Evolutionary conservation across 192 early-diverging fungal genomes (phyloP), one percentile per base, ranked within the genome.

Genomic region (Umbelopsis sp.): DNA sequence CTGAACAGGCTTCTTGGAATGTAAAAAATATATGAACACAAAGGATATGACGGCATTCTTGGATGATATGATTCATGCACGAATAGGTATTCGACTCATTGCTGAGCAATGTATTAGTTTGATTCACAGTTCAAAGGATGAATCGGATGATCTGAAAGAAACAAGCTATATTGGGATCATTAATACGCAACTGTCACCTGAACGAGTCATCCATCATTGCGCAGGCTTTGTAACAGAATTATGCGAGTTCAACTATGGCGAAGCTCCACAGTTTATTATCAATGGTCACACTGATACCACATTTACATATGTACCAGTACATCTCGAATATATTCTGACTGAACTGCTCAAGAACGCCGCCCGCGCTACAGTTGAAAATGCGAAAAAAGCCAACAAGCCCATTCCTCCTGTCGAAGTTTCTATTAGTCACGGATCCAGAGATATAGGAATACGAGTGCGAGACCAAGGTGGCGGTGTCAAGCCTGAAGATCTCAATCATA

Each of bases 381-480:
- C 80, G 36, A 62, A 78, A 83, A 84, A 84, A 59, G 70, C 77
- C 29, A 67, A 76, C 1, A 59, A 76, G 38, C 34, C 25, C 4
- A 86, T 91, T 47, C 95, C 94, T 44, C 88, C 92, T 16, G 88
- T 98, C 16, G 88, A 95, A 72, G 91, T 98, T 71, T 93, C 95
- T 17, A 88, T 98, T 17, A 86, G 89, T 21, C 86, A 90, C 65
- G 91, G 92, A 36, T 73, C 86, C 1, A 90, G 91, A 44, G 93
- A 93, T 47, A 88, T 97, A 7, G 90, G 88, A 11, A 89, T 98
- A 45, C 84, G 97, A 66, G 88, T 98, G 47, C 80, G 95, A 25
- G 97, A 98, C 75, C 91, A 92, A 71, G 97, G 97, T 43, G 95
- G 96, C 26, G 97, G 97, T 26, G 93, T 98, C 59, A 77, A 92